Evolutionary conservation across 768 basidiomycete genomes (phyloP).

Genomic region (Suillus bovinus): DNA sequence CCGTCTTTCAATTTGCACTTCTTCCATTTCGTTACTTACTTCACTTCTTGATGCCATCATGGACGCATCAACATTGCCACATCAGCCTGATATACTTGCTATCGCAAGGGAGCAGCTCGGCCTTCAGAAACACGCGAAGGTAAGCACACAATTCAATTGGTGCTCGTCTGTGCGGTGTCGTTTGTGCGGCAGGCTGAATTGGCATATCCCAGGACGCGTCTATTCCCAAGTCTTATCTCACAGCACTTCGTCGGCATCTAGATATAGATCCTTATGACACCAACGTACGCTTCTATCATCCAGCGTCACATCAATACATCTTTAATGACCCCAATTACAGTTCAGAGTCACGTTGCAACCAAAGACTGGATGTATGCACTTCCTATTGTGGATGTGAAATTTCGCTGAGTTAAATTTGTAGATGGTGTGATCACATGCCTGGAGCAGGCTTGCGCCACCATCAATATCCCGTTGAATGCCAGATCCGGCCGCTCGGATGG

Average conservation of each 20-base stretch:
- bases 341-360: constrained; percentile 40
- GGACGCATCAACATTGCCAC: neutral
- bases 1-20: neutral
- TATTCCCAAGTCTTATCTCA: constrained; percentile 21
- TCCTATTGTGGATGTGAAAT: constrained; percentile 6
- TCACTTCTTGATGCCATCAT: neutral
- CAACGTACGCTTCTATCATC: constrained; percentile 15
- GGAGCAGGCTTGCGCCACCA: constrained; percentile 44
- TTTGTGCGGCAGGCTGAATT: neutral
- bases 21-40: neutral
- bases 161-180: constrained; percentile 6
- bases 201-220: constrained; percentile 3
- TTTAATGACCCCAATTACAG: constrained; percentile 24
- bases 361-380: constrained; percentile 39
- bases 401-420: constrained; percentile 21
- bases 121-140: constrained; percentile 7
- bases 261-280: constrained; percentile 20
- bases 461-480: constrained; percentile 33
- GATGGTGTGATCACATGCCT: constrained; percentile 46
- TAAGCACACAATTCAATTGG: constrained; percentile 12
- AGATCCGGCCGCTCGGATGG: constrained; percentile 38
- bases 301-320: neutral
- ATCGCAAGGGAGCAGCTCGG: constrained; percentile 20
- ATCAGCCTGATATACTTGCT: neutral
- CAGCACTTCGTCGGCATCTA: constrained; percentile 24